Conservation (phyloP, 371 early-diverging fungal species). For the Actinomucor elegans region DNA sequence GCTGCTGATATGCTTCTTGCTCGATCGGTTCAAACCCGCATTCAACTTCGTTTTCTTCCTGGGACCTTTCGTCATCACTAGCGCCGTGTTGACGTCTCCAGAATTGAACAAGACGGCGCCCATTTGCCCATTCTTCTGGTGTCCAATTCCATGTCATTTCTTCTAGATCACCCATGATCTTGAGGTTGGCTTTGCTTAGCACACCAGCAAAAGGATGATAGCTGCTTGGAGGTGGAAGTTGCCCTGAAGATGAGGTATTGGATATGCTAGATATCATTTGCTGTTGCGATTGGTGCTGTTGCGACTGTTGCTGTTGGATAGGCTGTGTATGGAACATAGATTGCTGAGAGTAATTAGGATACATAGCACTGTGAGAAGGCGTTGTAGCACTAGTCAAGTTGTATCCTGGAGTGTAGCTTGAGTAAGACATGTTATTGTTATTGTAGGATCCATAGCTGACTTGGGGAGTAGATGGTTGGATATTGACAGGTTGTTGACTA, state of each 20-base stretch:
- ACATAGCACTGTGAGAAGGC: background rate
- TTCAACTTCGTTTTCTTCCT: slow-evolving; percentile 1
- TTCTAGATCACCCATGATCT: slow-evolving; percentile 13
- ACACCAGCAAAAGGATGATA: slow-evolving; percentile 51
- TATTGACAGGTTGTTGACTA: slow-evolving; percentile 9
- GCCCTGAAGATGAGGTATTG: too few species aligned
- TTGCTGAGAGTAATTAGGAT: slow-evolving; percentile 1
- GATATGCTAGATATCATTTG: background rate
- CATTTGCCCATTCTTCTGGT: slow-evolving; percentile 61
- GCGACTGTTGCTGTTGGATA: background rate
- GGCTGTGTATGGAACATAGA: background rate
- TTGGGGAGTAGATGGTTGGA: slow-evolving; percentile 1
- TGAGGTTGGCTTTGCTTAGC: slow-evolving; percentile 61
- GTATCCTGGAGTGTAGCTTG: too few species aligned
- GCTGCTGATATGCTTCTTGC: slow-evolving; percentile 20
- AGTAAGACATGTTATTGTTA: too few species aligned
- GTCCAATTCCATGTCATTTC: slow-evolving; percentile 47
- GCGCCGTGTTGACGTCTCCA: slow-evolving; percentile 57
- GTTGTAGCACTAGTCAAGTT: too few species aligned
- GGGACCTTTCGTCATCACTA: background rate
- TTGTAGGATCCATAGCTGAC: too few species aligned
- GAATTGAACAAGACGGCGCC: slow-evolving; percentile 77
- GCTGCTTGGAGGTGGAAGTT: background rate
- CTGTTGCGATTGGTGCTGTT: slow-evolving; percentile 1
- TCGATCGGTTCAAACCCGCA: slow-evolving; percentile 17